Percentiles rank a stretch among this genome's conserved stretches.
Conservation (phyloP, 2,329 filamentous ascomycete species). For the Cladophialophora psammophila region DNA sequence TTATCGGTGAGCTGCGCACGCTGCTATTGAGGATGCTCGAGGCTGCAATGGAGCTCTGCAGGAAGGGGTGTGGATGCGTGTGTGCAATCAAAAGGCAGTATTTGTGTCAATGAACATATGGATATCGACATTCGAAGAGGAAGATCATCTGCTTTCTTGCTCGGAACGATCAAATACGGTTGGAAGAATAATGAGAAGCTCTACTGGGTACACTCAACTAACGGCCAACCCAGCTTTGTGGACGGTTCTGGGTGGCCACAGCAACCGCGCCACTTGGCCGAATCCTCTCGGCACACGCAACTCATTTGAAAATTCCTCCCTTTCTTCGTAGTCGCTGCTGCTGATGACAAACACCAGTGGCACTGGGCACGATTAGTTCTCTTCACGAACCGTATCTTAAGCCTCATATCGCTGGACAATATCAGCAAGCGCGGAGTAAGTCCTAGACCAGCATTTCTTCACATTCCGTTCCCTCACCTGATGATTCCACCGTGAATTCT, state of each 20-base stretch:
- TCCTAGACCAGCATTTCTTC: not conserved
- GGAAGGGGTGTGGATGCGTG: not conserved
- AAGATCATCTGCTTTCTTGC: not conserved
- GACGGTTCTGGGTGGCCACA: not conserved
- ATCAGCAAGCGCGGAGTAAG: not conserved
- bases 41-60: not conserved
- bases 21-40: not conserved
- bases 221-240: not conserved
- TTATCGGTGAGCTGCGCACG: not conserved
- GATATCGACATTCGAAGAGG: not conserved
- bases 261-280: slow-evolving; percentile 3
- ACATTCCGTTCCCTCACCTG: slow-evolving; percentile 9
- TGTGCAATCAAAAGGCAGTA: not conserved
- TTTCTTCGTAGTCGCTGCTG: not conserved
- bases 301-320: not conserved
- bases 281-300: not conserved
- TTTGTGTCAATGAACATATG: slow-evolving; percentile 9
- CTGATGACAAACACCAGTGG: not conserved
- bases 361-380: not conserved
- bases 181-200: not conserved
- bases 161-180: not conserved
- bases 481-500: slow-evolving; percentile 38
- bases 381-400: not conserved
- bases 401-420: not conserved
- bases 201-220: not conserved